phyloP scores from a whole-genome alignment of 2,329 filamentous ascomycete species.

The Scedosporium minutisporum region DNA sequence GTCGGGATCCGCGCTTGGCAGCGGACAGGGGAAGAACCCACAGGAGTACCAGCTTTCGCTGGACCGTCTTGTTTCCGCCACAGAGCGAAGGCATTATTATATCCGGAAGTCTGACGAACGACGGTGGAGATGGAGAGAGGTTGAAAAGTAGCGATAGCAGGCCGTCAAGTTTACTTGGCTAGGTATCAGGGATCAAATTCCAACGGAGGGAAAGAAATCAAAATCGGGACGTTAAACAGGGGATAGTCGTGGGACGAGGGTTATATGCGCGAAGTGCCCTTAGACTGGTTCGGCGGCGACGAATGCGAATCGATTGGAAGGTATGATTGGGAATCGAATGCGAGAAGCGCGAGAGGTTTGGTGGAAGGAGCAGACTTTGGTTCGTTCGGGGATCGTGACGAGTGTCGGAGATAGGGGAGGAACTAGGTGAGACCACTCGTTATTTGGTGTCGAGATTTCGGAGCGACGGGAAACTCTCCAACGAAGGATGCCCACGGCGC shows the following conservation, averaged over 20 bases:
- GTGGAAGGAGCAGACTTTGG: neutral
- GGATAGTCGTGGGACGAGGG: neutral
- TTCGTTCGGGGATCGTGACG: neutral
- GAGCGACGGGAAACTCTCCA: conserved; percentile 3
- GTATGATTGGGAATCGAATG: neutral
- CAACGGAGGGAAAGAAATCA: neutral
- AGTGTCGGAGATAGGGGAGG: neutral
- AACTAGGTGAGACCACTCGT: neutral
- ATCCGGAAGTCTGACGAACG: too few relatives aligned
- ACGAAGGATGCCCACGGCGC: neutral
- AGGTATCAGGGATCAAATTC: neutral
- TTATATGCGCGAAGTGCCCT: neutral
- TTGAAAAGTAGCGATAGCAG: neutral
- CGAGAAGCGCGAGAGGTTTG: neutral
- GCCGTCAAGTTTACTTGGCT: neutral
- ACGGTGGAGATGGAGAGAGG: neutral
- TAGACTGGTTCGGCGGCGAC: neutral
- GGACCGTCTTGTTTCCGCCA: conserved; percentile 72
- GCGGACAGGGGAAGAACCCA: conserved; percentile 26
- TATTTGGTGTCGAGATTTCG: neutral
- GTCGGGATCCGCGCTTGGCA: neutral
- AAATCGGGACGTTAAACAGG: neutral
- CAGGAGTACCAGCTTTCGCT: conserved; percentile 94
- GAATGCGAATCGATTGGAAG: neutral
- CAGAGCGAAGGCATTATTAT: conserved; percentile 32